These are phyloP conservation scores for Stemphylium beticola DNA, from an alignment of 2,329 filamentous ascomycete species.

Conservation along the genomic window DNA sequence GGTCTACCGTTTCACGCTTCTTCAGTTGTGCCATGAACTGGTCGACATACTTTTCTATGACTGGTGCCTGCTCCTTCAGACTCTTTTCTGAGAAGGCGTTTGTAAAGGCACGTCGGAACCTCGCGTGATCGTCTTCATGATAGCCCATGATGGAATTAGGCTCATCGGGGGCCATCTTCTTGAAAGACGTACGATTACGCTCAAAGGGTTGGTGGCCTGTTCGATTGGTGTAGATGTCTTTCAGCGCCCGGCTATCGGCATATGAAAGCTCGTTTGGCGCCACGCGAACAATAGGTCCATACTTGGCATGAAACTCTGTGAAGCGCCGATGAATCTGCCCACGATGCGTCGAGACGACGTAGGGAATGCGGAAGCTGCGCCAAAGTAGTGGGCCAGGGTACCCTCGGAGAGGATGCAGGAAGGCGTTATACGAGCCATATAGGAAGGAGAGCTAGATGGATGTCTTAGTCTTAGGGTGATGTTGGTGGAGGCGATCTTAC, in stretches of 20 bases:
- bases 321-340: slow-evolving; percentile 33
- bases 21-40: slow-evolving; percentile 29
- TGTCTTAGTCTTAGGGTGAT: not conserved
- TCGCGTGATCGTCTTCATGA: slow-evolving; percentile 31
- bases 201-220: slow-evolving; percentile 31
- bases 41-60: slow-evolving; percentile 34
- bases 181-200: slow-evolving; percentile 34
- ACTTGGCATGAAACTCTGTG: slow-evolving; percentile 31
- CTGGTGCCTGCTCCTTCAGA: slow-evolving; percentile 30
- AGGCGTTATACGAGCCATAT: slow-evolving; percentile 35
- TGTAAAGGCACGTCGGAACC: slow-evolving; percentile 33
- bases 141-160: slow-evolving; percentile 33
- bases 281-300: slow-evolving; percentile 37
- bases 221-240: slow-evolving; percentile 37
- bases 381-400: slow-evolving; percentile 41
- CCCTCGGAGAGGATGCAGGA: slow-evolving; percentile 32
- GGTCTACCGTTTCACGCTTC: slow-evolving; percentile 22
- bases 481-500: slow-evolving; percentile 1
- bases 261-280: slow-evolving; percentile 41
- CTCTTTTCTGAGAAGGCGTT: slow-evolving; percentile 38
- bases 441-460: slow-evolving; percentile 5
- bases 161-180: slow-evolving; percentile 32
- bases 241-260: slow-evolving; percentile 32
- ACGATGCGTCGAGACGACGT: slow-evolving; percentile 34
- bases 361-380: slow-evolving; percentile 34